Evolutionary conservation across 2,329 filamentous ascomycete species (phyloP).

Genomic region (Aureobasidium subglaciale): DNA sequence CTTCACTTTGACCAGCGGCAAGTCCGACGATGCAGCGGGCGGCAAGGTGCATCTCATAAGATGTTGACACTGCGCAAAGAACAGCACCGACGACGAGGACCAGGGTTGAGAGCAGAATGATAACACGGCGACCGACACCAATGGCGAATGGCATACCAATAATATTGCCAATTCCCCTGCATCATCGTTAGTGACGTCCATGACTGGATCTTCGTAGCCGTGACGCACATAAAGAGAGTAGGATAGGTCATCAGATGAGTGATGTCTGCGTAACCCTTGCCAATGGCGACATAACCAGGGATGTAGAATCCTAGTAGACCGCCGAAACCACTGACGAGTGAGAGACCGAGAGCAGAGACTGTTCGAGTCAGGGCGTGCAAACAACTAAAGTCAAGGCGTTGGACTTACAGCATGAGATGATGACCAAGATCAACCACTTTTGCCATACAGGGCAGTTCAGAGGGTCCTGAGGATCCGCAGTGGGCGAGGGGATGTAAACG

Average conservation of each 20-base stretch:
- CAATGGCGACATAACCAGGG: slow-evolving; percentile 29
- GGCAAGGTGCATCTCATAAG: slow-evolving; percentile 23
- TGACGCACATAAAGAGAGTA: slow-evolving; percentile 25
- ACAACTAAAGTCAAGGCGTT: too few species aligned
- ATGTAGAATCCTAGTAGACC: slow-evolving; percentile 38
- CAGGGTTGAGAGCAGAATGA: slow-evolving; percentile 26
- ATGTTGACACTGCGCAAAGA: slow-evolving; percentile 22
- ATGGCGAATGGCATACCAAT: slow-evolving; percentile 31
- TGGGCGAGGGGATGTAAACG: slow-evolving; percentile 16
- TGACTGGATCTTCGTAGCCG: too few species aligned
- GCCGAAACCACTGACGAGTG: slow-evolving; percentile 36
- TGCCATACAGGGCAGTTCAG: slow-evolving; percentile 16
- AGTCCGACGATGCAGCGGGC: slow-evolving; percentile 27
- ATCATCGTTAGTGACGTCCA: slow-evolving; percentile 14
- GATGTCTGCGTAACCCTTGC: slow-evolving; percentile 17
- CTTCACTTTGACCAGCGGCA: slow-evolving; percentile 24
- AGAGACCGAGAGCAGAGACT: slow-evolving; percentile 36
- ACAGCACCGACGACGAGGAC: slow-evolving; percentile 25
- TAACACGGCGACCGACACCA: slow-evolving; percentile 28
- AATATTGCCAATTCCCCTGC: slow-evolving; percentile 29
- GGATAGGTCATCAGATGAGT: slow-evolving; percentile 27
- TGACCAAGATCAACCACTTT: slow-evolving; percentile 15
- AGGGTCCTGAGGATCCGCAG: slow-evolving; percentile 15
- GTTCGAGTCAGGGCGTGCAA: neutral
- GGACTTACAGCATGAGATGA: slow-evolving; percentile 14